Evolutionary conservation across 2,329 filamentous ascomycete genomes (phyloP).

Genomic region (Rhynchosporium agropyri): DNA sequence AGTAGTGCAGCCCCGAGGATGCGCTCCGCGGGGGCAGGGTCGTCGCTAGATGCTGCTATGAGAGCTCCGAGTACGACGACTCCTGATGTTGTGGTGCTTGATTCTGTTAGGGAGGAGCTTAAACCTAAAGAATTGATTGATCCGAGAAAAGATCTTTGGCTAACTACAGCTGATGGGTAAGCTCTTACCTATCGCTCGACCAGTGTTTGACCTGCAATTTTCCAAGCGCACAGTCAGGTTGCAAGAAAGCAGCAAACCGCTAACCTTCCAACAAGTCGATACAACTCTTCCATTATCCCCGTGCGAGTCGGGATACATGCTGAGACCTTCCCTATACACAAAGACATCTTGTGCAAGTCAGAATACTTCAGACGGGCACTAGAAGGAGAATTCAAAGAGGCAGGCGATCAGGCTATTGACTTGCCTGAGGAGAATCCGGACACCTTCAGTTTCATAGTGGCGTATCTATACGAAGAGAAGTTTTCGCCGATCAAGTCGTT

Average conservation of each 20-base stretch:
- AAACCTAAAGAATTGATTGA: slow-evolving; percentile 44
- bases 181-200: slow-evolving; percentile 24
- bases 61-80: slow-evolving; percentile 45
- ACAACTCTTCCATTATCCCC: slow-evolving; percentile 50
- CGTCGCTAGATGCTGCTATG: slow-evolving; percentile 47
- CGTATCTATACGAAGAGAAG: slow-evolving; percentile 53
- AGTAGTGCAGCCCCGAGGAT: neutral
- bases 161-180: slow-evolving; percentile 53
- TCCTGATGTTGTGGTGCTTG: slow-evolving; percentile 47
- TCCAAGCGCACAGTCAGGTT: no score
- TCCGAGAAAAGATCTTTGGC: slow-evolving; percentile 52
- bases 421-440: slow-evolving; percentile 55
- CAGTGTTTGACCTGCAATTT: no score
- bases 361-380: slow-evolving; percentile 55
- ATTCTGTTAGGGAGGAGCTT: slow-evolving; percentile 41
- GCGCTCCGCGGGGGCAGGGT: slow-evolving; percentile 12
- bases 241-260: neutral
- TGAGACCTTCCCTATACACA: slow-evolving; percentile 53
- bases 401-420: slow-evolving; percentile 50
- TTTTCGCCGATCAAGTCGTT: slow-evolving; percentile 51
- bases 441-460: slow-evolving; percentile 55
- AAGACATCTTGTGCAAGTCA: slow-evolving; percentile 49
- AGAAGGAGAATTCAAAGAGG: slow-evolving; percentile 52
- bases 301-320: slow-evolving; percentile 50
- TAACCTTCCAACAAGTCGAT: slow-evolving; percentile 43